Evolutionary conservation across 2,329 filamentous ascomycete genomes (phyloP), one percentile per base, ranked within the genome.

Genomic region (Xenoacremonium recifei): DNA sequence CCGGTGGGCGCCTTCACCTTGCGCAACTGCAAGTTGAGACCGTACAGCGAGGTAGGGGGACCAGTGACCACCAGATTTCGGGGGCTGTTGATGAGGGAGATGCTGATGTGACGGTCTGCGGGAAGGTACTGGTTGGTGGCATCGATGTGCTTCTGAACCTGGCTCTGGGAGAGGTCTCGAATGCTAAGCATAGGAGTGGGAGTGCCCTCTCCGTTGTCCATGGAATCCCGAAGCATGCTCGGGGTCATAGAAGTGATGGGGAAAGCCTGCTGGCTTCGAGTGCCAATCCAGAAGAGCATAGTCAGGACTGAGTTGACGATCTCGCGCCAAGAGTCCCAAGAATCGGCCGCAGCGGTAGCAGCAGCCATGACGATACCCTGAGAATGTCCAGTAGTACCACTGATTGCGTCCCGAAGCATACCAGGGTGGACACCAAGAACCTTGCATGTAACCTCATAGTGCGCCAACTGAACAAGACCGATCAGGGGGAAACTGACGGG

Each of bases 1-100:
- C 95, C 93, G n/a, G 93, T 97, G 4, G 93, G 86, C 2, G 93
- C 92, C 76, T 96, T 99, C 64, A 96, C 89, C 71, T 97, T 99
- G 59, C 95, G 87, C 40, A 99, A 75, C 63, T 95, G 90, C 35
- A 95, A 75, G 66, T 99, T 99, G 30, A 99, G 79, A 78, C 93
- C 95, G 62, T 96, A 96, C 10, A 99, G 76, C 2, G 95, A 97
- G 53, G 95, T 90, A 3, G 95, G 93, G 41, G 93, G 93, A 39
- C 93, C 93, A 31, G 93, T 96, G 12, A 99, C 90, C 36, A 99
- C 95, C 61, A 97, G 85, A 67, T 97, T 99, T 45, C 93, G 85
- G 12, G 92, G 90, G 69, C 92, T 97, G 76, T 99, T 99, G 65
- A 96, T 82, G 42, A 99, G 79, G 1, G 95, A 97, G 57, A 99